phyloP scores from a whole-genome alignment of 1,284 basidiomycete species.

The Irpex sp. region DNA sequence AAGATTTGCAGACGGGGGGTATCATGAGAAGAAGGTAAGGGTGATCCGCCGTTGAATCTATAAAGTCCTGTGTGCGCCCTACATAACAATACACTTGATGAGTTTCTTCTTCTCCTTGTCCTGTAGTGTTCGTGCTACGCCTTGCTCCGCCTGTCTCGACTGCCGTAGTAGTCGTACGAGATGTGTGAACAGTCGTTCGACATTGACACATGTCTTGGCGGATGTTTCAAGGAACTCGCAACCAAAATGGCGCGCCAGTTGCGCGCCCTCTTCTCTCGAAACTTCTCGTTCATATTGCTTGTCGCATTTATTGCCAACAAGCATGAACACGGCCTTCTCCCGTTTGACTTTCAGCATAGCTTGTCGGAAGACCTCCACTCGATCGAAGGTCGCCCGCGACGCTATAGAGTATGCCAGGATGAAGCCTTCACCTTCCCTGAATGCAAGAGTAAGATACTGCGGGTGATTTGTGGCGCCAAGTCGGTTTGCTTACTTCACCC shows the following conservation, averaged over 20 bases:
- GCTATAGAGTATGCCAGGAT: slow-evolving; percentile 98
- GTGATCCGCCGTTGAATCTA: slow-evolving; percentile 54
- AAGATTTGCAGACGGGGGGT: slow-evolving; percentile 49
- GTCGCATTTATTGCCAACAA: slow-evolving; percentile 93
- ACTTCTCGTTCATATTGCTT: slow-evolving; percentile 85
- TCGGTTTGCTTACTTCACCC: slow-evolving; percentile 77
- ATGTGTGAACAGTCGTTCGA: slow-evolving; percentile 90
- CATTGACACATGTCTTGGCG: slow-evolving; percentile 93
- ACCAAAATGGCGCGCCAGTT: slow-evolving; percentile 82
- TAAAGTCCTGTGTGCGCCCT: slow-evolving; percentile 59
- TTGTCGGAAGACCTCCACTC: slow-evolving; percentile 92
- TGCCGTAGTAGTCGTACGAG: slow-evolving; percentile 87
- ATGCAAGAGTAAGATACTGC: slow-evolving; percentile 10
- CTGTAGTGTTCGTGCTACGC: slow-evolving; percentile 25
- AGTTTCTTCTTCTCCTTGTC: slow-evolving; percentile 38
- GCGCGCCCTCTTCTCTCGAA: slow-evolving; percentile 83
- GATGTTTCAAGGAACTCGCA: slow-evolving; percentile 97
- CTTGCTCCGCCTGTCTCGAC: slow-evolving; percentile 43
- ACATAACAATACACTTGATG: slow-evolving; percentile 73
- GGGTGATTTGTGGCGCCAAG: neutral
- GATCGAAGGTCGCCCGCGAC: slow-evolving; percentile 91
- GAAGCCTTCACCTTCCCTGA: slow-evolving; percentile 96
- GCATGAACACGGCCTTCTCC: slow-evolving; percentile 80
- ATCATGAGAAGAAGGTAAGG: slow-evolving; percentile 61
- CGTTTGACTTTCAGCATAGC: slow-evolving; percentile 94